These are phyloP conservation scores for Lachancea cidri DNA, from an alignment of 805 yeast species.

Conservation along the genomic window DNA sequence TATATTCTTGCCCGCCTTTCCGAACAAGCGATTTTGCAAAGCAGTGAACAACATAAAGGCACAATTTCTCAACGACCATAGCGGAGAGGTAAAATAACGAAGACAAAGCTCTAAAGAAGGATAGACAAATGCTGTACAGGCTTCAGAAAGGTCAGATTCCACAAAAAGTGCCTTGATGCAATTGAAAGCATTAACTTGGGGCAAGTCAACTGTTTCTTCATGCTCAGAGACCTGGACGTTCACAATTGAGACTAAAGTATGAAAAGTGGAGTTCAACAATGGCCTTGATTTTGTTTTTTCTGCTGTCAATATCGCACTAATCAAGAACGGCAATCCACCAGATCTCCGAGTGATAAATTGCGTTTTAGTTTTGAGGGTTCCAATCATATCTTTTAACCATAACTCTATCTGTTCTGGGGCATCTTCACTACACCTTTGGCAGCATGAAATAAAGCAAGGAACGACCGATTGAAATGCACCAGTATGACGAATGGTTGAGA, in stretches of 20 bases:
- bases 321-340: constrained; percentile 82
- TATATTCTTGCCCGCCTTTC: constrained; percentile 41
- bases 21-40: constrained; percentile 74
- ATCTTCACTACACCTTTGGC: constrained; percentile 47
- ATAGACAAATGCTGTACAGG: constrained; percentile 48
- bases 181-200: constrained; percentile 93
- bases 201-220: constrained; percentile 61
- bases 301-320: constrained; percentile 69
- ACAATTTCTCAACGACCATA: constrained; percentile 89
- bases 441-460: constrained; percentile 69
- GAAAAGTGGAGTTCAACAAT: constrained; percentile 47
- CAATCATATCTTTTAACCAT: constrained; percentile 60
- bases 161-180: constrained; percentile 70
- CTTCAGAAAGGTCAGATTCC: constrained; percentile 60
- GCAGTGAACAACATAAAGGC: constrained; percentile 91
- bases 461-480: constrained; percentile 90
- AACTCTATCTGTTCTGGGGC: constrained; percentile 38
- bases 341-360: constrained; percentile 83
- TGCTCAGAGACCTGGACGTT: constrained; percentile 40
- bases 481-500: constrained; percentile 73
- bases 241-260: constrained; percentile 51
- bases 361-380: constrained; percentile 46
- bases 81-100: constrained; percentile 52
- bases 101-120: constrained; percentile 58
- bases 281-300: constrained; percentile 33